Conservation (phyloP, 2,329 filamentous ascomycete species). For the Nannizzia gypsea region DNA sequence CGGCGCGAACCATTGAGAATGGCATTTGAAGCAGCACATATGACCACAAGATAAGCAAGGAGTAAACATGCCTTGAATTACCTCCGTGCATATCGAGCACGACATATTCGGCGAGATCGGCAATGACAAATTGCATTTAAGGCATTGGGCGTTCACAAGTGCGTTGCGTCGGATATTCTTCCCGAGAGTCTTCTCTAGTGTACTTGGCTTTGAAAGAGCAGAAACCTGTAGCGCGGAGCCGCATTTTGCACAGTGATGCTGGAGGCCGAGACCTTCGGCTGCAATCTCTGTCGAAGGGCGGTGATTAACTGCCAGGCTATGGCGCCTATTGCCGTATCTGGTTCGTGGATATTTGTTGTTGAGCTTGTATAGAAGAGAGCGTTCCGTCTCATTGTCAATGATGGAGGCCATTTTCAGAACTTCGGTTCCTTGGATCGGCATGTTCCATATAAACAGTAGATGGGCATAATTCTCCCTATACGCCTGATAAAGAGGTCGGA, state of each 20-base stretch:
- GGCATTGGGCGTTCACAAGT: conserved; percentile 21
- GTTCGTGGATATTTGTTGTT: not conserved
- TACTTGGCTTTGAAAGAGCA: conserved; percentile 23
- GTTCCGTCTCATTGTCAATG: not conserved
- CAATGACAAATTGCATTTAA: conserved; percentile 26
- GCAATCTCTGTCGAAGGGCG: not conserved
- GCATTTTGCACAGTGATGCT: conserved; percentile 33
- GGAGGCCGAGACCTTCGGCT: conserved; percentile 29
- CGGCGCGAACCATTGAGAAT: conserved; percentile 30
- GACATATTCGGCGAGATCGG: conserved; percentile 26
- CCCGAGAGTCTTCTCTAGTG: conserved; percentile 13
- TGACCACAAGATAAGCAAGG: conserved; percentile 40
- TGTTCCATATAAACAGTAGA: conserved; percentile 47
- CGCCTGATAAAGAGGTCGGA: conserved; percentile 37
- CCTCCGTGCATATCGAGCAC: conserved; percentile 35
- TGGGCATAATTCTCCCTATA: conserved; percentile 49
- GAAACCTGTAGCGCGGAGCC: conserved; percentile 27
- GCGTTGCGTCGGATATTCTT: conserved; percentile 17
- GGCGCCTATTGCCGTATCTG: not conserved
- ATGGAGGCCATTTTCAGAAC: conserved; percentile 43
- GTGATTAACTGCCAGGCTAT: not conserved
- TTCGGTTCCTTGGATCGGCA: conserved; percentile 45
- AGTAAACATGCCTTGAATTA: conserved; percentile 34
- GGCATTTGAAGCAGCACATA: conserved; percentile 36
- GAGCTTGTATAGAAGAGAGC: not conserved